Evolutionary conservation across 129 eudicot genomes (phyloP).

Genomic region (Tagetes erecta): DNA sequence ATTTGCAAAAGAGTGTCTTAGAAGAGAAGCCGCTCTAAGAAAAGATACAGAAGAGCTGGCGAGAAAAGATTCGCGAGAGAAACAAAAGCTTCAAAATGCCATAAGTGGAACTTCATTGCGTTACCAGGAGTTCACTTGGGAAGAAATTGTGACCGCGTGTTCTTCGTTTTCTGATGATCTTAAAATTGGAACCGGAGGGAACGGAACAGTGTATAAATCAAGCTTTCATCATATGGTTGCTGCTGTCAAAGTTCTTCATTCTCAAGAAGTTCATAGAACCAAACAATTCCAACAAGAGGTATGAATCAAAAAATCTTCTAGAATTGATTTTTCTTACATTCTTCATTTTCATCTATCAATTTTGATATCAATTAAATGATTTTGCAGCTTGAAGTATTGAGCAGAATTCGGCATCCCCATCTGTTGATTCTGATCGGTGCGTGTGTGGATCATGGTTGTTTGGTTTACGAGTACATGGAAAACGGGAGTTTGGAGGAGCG

Average conservation of each 20-base stretch:
- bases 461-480: slow-evolving; percentile 94
- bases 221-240: slow-evolving; percentile 80
- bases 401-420: slow-evolving; percentile 88
- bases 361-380: not conserved
- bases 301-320: slow-evolving; percentile 10
- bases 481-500: slow-evolving; percentile 87
- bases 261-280: slow-evolving; percentile 54
- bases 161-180: slow-evolving; percentile 69
- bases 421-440: slow-evolving; percentile 89
- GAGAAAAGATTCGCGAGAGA: slow-evolving; percentile 53
- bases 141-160: slow-evolving; percentile 66
- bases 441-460: slow-evolving; percentile 72
- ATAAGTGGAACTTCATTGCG: slow-evolving; percentile 42
- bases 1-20: slow-evolving; percentile 52
- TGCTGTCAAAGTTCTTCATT: slow-evolving; percentile 85
- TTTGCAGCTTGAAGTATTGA: slow-evolving; percentile 77
- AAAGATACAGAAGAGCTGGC: slow-evolving; percentile 62
- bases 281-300: slow-evolving; percentile 95
- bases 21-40: slow-evolving; percentile 63
- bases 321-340: not conserved
- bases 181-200: slow-evolving; percentile 74
- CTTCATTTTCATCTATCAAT: not conserved
- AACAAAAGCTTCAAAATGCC: slow-evolving; percentile 59
- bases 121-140: slow-evolving; percentile 72
- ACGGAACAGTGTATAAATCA: slow-evolving; percentile 85